phyloP scores from a whole-genome alignment of 805 yeast species.

The Yarrowia yakushimensis region DNA sequence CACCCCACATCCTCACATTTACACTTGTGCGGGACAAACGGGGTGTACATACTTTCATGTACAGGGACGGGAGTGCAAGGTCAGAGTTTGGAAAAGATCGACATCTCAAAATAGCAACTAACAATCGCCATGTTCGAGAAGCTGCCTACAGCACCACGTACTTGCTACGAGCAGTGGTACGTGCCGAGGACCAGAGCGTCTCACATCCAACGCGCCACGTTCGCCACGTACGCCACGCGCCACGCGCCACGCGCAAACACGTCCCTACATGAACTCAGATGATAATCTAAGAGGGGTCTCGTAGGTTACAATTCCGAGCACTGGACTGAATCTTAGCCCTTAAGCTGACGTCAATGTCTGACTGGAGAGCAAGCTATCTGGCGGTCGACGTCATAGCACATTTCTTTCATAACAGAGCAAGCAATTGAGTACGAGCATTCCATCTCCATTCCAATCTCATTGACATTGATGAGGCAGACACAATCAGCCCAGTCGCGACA shows the following conservation, averaged over 20 bases:
- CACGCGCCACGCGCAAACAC: neutral
- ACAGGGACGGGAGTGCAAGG: neutral
- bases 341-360: neutral
- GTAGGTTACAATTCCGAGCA: neutral
- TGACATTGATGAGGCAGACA: too few relatives aligned
- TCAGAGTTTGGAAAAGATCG: slow-evolving; percentile 6
- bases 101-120: too few relatives aligned
- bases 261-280: neutral
- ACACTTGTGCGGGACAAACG: neutral
- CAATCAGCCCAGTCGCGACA: neutral
- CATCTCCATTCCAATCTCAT: too few relatives aligned
- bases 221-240: too few relatives aligned
- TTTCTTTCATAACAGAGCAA: too few relatives aligned
- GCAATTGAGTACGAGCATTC: too few relatives aligned
- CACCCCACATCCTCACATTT: neutral
- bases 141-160: too few relatives aligned
- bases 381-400: neutral
- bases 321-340: neutral
- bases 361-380: neutral
- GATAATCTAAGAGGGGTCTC: too few relatives aligned
- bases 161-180: too few relatives aligned
- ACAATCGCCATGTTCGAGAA: too few relatives aligned
- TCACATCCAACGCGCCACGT: too few relatives aligned
- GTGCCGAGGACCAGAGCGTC: too few relatives aligned
- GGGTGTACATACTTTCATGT: slow-evolving; percentile 1